These are phyloP conservation scores for Penicillium arizonense DNA, from an alignment of 495 filamentous ascomycete species.

Conservation along the genomic window DNA sequence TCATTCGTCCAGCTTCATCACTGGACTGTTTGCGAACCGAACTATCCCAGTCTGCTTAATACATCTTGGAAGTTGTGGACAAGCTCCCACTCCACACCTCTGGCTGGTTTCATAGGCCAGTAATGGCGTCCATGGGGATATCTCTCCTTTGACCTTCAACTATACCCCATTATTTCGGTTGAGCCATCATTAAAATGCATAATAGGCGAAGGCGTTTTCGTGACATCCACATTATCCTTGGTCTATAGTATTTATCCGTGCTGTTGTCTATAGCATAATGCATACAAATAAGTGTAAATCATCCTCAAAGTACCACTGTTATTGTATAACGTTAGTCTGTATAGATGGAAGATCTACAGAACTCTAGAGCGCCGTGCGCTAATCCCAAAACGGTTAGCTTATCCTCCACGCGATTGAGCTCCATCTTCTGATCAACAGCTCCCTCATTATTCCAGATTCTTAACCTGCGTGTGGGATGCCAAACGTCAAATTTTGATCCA, in stretches of 20 bases:
- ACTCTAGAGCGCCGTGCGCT: neutral
- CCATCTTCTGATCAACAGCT: constrained; percentile 1
- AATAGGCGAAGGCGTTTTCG: neutral
- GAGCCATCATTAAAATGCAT: neutral
- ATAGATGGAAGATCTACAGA: neutral
- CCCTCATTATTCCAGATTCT: neutral
- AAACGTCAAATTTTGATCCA: neutral
- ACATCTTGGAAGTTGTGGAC: too few relatives aligned
- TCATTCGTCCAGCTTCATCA: too few relatives aligned
- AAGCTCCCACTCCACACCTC: too few relatives aligned
- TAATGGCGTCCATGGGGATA: neutral
- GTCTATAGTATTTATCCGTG: neutral
- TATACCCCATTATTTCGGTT: neutral
- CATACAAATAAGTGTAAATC: too few relatives aligned
- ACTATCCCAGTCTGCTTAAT: too few relatives aligned
- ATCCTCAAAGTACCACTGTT: neutral
- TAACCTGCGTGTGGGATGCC: neutral
- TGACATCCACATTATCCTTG: neutral
- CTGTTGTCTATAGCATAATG: too few relatives aligned
- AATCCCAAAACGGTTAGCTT: constrained; percentile 1
- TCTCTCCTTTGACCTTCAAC: neutral
- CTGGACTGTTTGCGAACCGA: too few relatives aligned
- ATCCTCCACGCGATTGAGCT: constrained; percentile 10
- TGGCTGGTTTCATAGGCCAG: too few relatives aligned
- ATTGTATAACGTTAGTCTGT: neutral